Percentiles rank a stretch among this genome's conserved stretches.
These are phyloP conservation scores for Syncephalastrum monosporum DNA, from an alignment of 371 early-diverging fungal species.

Conservation along the genomic window DNA sequence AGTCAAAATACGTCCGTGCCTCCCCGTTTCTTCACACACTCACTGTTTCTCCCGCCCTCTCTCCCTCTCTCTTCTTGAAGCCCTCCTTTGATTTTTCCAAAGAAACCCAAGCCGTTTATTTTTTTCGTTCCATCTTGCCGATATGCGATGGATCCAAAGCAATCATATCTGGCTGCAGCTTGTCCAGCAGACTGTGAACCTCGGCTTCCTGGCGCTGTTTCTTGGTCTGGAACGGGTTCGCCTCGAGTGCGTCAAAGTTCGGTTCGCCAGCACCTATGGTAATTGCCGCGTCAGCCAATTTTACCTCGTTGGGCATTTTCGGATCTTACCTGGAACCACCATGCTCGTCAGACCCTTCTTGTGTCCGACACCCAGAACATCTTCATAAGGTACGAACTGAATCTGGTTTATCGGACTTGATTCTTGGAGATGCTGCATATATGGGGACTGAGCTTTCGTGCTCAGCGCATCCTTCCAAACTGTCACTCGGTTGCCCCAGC, in stretches of 20 bases:
- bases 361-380: conserved; percentile 95
- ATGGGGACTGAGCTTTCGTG: conserved; percentile 77
- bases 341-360: conserved; percentile 79
- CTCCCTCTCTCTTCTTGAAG: conserved; percentile 8
- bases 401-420: conserved; percentile 58
- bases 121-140: conserved; percentile 51
- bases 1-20: no score
- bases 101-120: conserved; percentile 3
- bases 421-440: conserved; percentile 82
- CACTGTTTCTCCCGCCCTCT: conserved; percentile 50
- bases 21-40: conserved; percentile 51
- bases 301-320: background rate
- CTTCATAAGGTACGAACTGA: conserved; percentile 95
- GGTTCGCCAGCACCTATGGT: conserved; percentile 85
- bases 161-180: conserved; percentile 89
- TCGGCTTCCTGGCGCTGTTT: conserved; percentile 92
- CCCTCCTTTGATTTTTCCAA: no score
- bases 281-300: background rate
- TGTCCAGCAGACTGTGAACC: conserved; percentile 91
- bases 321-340: conserved; percentile 80
- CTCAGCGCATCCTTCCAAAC: conserved; percentile 89
- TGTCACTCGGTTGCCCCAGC: conserved; percentile 73
- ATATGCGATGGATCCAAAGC: conserved; percentile 76
- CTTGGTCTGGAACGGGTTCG: conserved; percentile 93
- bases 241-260: conserved; percentile 93